phyloP scores from a whole-genome alignment of 2,329 filamentous ascomycete genomes.

The Chaetoscypha palmicola region DNA sequence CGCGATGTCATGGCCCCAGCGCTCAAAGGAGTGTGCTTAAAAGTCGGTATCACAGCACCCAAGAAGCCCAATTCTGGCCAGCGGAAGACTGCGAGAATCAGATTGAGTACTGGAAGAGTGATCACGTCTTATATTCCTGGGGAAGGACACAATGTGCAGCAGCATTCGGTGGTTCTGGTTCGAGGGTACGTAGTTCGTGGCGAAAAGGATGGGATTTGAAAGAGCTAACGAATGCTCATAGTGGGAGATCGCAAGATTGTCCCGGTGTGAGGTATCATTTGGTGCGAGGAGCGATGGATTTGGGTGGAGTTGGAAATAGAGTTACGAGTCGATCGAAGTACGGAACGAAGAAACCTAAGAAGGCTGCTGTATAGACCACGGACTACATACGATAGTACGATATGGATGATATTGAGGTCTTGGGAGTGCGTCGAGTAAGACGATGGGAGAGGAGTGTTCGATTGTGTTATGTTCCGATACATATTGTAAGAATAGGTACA shows the following conservation, averaged over 20 bases:
- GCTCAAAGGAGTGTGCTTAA: conserved; percentile 93
- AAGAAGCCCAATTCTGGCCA: conserved; percentile 99
- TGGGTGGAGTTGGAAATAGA: conserved; percentile 85
- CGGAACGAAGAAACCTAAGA: conserved; percentile 97
- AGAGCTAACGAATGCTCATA: background rate
- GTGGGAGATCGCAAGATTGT: conserved; percentile 87
- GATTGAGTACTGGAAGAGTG: conserved; percentile 78
- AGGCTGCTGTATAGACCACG: conserved; percentile 40
- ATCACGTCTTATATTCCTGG: conserved; percentile 94
- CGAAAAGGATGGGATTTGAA: background rate
- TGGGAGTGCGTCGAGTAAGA: too few relatives aligned
- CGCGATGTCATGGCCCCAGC: conserved; percentile 61
- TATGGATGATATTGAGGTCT: too few relatives aligned
- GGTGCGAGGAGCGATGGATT: conserved; percentile 82
- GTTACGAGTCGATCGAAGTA: conserved; percentile 89
- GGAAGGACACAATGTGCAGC: conserved; percentile 97
- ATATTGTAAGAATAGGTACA: too few relatives aligned
- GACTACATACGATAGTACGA: too few relatives aligned
- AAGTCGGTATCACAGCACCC: conserved; percentile 86
- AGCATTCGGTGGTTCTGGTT: conserved; percentile 97
- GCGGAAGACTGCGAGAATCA: conserved; percentile 87
- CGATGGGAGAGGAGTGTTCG: too few relatives aligned
- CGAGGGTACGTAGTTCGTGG: conserved; percentile 45
- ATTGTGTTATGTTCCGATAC: too few relatives aligned
- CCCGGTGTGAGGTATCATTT: conserved; percentile 96